Base-by-base conservation (phyloP, 495 filamentous ascomycete genomes). In the Rhizodiscina lignyota region DNA sequence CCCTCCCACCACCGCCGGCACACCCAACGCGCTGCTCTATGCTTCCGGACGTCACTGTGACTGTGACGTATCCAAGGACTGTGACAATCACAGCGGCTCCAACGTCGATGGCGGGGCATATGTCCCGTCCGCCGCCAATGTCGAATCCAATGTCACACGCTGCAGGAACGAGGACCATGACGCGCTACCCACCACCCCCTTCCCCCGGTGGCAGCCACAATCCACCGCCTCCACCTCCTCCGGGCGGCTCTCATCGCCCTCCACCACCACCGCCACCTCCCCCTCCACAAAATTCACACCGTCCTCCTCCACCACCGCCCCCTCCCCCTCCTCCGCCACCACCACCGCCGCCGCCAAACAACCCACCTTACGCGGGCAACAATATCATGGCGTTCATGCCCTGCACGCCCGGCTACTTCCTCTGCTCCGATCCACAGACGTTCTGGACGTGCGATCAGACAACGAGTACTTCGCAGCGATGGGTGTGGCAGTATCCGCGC, bases 321-420 rank as follows among this genome's bases (percentile, higher is more conserved):
- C n/a, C n/a, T n/a, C n/a, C n/a, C n/a, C n/a, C n/a, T n/a, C n/a
- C n/a, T n/a, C n/a, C n/a, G n/a, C n/a, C n/a, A n/a, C n/a, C n/a
- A n/a, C n/a, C n/a, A n/a, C n/a, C n/a, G n/a, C n/a, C n/a, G n/a
- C n/a, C n/a, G n/a, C n/a, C n/a, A n/a, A n/a, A n/a, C n/a, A 27
- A 6, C 24, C 24, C 24, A 8, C 24, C 24, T 13, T 27, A 27
- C 24, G 24, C 13, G 8, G 13, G 8, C 24, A 13, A 13, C 24
- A 13, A 27, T 13, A 8, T 13, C 13, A 8, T 13, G 6, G 24
- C 24, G 8, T 27, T 6, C 8, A 6, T 27, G 24, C 24, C 30
- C 17, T 32, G 30, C 30, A 32, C 8, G 8, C 30, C 30, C 18
- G 30, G 30, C 10, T 32, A 6, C 17, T 32, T 32, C 30, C 30